These are phyloP conservation scores for Acaromyces ingoldii DNA, from an alignment of 1,284 basidiomycete species.

Conservation along the genomic window DNA sequence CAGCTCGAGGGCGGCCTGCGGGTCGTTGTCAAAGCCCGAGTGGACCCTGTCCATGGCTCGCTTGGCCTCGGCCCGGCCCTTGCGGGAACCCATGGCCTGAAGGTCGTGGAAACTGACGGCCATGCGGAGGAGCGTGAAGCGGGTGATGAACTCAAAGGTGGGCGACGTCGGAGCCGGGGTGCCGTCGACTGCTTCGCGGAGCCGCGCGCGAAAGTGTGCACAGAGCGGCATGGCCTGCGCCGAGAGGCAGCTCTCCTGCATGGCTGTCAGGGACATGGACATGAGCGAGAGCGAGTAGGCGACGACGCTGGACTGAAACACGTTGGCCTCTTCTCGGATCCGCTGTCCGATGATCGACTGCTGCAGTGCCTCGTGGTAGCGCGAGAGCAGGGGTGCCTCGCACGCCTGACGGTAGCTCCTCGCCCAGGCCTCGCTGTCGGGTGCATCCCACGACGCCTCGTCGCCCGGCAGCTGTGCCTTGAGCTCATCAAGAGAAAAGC, in stretches of 20 bases:
- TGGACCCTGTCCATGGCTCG: not conserved
- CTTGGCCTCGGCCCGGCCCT: not conserved
- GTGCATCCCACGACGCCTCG: conserved; percentile 2
- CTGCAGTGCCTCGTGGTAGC: not conserved
- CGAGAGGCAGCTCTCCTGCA: not conserved
- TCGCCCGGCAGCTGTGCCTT: conserved; percentile 1
- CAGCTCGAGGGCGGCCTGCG: not conserved
- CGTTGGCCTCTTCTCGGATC: not conserved
- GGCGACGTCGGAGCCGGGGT: not conserved
- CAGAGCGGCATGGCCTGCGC: not conserved
- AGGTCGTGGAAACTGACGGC: not conserved
- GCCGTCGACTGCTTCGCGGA: not conserved
- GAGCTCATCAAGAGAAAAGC: conserved; percentile 4
- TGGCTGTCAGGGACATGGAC: not conserved
- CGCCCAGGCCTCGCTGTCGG: not conserved
- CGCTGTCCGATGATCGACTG: not conserved
- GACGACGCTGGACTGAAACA: not conserved
- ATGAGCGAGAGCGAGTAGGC: conserved; percentile 1
- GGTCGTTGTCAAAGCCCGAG: not conserved
- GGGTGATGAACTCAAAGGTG: not conserved
- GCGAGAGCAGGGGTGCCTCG: not conserved
- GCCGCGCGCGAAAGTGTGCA: not conserved
- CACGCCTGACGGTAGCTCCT: not conserved
- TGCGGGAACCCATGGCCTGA: not conserved
- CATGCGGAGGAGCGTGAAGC: conserved; percentile 1